phyloP scores from a whole-genome alignment of 1,139 yeast species.

The Keqinozyma sinolaborantium region DNA sequence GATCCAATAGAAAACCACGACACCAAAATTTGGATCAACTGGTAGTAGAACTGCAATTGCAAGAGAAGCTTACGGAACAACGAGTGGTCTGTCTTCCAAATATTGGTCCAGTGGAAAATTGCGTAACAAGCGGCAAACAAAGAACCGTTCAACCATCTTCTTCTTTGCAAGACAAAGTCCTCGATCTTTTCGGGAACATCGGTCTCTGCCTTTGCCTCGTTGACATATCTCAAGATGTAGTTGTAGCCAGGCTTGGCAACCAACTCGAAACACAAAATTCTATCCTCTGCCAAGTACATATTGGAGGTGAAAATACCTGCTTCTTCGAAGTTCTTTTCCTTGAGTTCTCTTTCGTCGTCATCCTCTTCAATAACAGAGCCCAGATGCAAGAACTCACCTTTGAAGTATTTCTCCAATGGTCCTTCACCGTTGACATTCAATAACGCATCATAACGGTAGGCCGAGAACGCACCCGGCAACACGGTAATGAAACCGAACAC shows the following conservation, averaged over 20 bases:
- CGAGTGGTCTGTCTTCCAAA: conserved; percentile 70
- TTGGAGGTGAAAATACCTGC: conserved; percentile 75
- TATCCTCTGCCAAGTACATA: conserved; percentile 84
- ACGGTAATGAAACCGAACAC: conserved; percentile 81
- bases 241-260: conserved; percentile 64
- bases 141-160: conserved; percentile 86
- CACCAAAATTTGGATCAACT: conserved; percentile 58
- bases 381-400: conserved; percentile 69
- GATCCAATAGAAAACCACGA: conserved; percentile 82
- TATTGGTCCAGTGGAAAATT: conserved; percentile 63
- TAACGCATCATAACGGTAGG: conserved; percentile 70
- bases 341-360: conserved; percentile 41
- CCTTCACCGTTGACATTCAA: conserved; percentile 64
- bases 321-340: conserved; percentile 41
- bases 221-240: conserved; percentile 70
- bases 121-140: conserved; percentile 81
- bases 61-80: conserved; percentile 57
- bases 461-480: conserved; percentile 86
- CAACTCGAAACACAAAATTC: conserved; percentile 77
- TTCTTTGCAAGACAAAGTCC: conserved; percentile 72
- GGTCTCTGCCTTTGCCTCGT: conserved; percentile 75
- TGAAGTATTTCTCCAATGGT: conserved; percentile 74
- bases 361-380: conserved; percentile 33
- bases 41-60: conserved; percentile 71
- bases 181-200: conserved; percentile 77